Conservation (phyloP, 148 eudicot species). For the Chenopodium suecicum region DNA sequence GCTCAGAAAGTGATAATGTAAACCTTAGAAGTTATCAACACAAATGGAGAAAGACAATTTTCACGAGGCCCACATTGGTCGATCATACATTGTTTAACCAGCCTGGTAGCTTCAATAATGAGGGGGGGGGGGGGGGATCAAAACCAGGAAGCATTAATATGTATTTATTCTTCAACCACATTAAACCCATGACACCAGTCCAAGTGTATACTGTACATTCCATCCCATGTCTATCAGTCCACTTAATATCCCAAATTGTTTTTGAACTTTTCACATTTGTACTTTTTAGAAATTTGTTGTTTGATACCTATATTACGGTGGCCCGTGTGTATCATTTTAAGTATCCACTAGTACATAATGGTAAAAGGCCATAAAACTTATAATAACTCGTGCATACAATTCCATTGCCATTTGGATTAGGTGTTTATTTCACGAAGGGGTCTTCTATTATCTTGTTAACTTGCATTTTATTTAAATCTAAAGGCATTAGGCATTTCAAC, state of each 20-base stretch:
- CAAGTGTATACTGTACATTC: too few relatives aligned
- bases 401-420: background rate
- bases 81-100: background rate
- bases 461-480: background rate
- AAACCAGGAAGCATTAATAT: background rate
- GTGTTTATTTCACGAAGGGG: background rate
- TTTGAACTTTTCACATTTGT: background rate
- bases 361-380: background rate
- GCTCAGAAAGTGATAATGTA: background rate
- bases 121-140: background rate
- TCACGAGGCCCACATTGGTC: background rate
- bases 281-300: background rate
- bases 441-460: too few relatives aligned
- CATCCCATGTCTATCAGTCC: too few relatives aligned
- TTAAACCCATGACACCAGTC: background rate
- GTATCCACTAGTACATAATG: background rate
- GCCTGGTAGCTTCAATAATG: background rate
- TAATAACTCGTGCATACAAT: background rate
- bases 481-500: background rate
- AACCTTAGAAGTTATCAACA: background rate
- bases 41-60: background rate
- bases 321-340: background rate
- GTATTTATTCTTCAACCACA: background rate
- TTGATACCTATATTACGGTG: background rate
- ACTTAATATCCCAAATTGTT: background rate